phyloP scores from a whole-genome alignment of 2,329 filamentous ascomycete species.

The Monosporascus sp. region DNA sequence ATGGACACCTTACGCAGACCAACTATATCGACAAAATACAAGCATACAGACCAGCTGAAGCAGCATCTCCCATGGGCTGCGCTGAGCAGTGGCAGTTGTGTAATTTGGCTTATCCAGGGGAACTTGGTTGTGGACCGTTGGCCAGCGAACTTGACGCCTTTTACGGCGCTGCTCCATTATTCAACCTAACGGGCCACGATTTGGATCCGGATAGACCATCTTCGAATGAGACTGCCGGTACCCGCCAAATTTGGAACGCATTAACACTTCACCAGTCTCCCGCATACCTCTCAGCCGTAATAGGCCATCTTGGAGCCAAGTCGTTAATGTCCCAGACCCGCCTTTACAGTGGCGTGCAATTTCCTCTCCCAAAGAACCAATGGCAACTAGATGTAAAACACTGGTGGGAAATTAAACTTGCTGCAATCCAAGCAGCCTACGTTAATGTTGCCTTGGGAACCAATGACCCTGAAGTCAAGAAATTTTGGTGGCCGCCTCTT shows the following conservation, averaged over 20 bases:
- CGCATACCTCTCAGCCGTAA: accelerated
- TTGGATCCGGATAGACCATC: not conserved
- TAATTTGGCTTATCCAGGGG: constrained; percentile 5
- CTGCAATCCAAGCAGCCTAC: constrained; percentile 2
- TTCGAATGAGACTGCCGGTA: not conserved
- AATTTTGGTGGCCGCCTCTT: not conserved
- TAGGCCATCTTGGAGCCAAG: not conserved
- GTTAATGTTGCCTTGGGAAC: constrained; percentile 1
- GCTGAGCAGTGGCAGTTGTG: constrained; percentile 10
- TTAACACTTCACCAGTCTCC: not conserved
- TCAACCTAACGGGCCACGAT: constrained; percentile 7
- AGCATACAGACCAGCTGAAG: constrained; percentile 1
- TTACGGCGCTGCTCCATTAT: constrained; percentile 6
- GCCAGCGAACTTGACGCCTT: constrained; percentile 2
- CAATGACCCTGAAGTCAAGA: not conserved
- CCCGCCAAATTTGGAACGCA: not conserved
- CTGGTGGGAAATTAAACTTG: constrained; percentile 5
- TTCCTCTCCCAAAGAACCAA: constrained; percentile 16
- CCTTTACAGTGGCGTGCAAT: not conserved
- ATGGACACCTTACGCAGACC: accelerated
- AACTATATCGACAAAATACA: too few relatives aligned
- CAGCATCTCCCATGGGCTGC: constrained; percentile 13
- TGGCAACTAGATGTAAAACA: constrained; percentile 8
- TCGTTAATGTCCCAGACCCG: not conserved
- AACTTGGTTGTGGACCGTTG: constrained; percentile 8